Evolutionary conservation across 768 basidiomycete species (phyloP).

Genomic region (Tulasnella sp.): DNA sequence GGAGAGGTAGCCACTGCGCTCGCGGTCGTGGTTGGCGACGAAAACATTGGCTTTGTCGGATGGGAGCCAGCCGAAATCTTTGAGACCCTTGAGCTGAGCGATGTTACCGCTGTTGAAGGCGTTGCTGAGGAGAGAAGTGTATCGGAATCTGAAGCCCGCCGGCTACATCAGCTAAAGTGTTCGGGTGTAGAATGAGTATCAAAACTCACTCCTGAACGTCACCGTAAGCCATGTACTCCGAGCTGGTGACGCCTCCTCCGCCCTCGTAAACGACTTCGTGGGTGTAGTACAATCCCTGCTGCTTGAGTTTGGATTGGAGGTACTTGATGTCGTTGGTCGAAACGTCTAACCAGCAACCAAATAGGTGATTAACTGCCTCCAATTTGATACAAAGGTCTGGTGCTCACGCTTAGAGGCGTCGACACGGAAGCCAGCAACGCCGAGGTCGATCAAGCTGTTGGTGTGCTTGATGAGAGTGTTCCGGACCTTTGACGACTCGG

Average conservation of each 20-base stretch:
- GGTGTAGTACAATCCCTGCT: slow-evolving; percentile 49
- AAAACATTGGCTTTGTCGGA: slow-evolving; percentile 63
- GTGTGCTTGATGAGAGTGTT: slow-evolving; percentile 57
- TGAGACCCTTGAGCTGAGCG: not conserved
- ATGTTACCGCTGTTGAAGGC: slow-evolving; percentile 55
- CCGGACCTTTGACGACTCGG: slow-evolving; percentile 65
- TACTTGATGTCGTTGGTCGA: slow-evolving; percentile 8
- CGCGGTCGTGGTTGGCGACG: slow-evolving; percentile 44
- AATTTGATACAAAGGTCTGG: not conserved
- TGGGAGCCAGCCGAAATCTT: slow-evolving; percentile 58
- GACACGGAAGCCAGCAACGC: slow-evolving; percentile 44
- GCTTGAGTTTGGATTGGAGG: slow-evolving; percentile 39
- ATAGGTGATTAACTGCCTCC: not conserved
- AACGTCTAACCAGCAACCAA: not conserved
- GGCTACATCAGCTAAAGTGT: not conserved
- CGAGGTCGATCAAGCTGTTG: slow-evolving; percentile 64
- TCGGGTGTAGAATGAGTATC: not conserved
- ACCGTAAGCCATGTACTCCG: not conserved
- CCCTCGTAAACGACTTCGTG: not conserved
- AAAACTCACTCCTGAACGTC: not conserved
- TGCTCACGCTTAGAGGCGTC: slow-evolving; percentile 34
- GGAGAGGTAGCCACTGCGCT: slow-evolving; percentile 15
- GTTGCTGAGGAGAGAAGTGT: slow-evolving; percentile 55
- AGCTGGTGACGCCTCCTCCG: slow-evolving; percentile 63
- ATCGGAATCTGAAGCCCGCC: slow-evolving; percentile 53